These are phyloP conservation scores for Thelonectria discophora DNA, from an alignment of 2,329 filamentous ascomycete species.

Conservation along the genomic window DNA sequence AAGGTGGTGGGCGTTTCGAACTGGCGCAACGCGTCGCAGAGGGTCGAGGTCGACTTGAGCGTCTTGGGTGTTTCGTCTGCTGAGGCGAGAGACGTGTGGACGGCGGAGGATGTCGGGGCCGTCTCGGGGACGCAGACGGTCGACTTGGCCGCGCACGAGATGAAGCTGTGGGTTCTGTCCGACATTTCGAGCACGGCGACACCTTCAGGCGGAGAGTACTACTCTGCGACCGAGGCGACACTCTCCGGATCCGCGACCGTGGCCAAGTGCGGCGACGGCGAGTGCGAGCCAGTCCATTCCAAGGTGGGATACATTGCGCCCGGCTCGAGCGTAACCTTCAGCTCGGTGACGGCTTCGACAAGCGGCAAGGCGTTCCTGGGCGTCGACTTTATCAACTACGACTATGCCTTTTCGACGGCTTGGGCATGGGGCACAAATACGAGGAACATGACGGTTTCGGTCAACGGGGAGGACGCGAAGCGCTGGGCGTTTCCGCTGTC, in stretches of 20 bases:
- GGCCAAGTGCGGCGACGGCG: constrained; percentile 46
- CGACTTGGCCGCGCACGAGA: constrained; percentile 50
- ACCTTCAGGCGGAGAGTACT: constrained; percentile 47
- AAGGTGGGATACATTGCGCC: constrained; percentile 53
- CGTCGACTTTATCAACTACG: constrained; percentile 63
- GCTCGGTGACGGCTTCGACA: constrained; percentile 41
- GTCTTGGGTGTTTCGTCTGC: constrained; percentile 52
- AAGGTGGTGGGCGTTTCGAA: constrained; percentile 59
- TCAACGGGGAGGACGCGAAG: constrained; percentile 55
- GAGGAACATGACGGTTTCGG: constrained; percentile 57
- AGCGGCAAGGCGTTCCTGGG: constrained; percentile 52
- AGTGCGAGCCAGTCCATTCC: constrained; percentile 54
- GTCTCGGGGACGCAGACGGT: constrained; percentile 47
- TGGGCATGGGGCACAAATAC: constrained; percentile 57
- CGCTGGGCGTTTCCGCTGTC: constrained; percentile 60
- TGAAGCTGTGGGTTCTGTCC: constrained; percentile 51
- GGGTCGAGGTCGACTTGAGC: constrained; percentile 53
- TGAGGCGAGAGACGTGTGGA: constrained; percentile 52
- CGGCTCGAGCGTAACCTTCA: constrained; percentile 49
- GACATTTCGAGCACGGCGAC: constrained; percentile 41
- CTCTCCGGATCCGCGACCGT: constrained; percentile 48
- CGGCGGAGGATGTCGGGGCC: constrained; percentile 43
- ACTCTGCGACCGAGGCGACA: constrained; percentile 50
- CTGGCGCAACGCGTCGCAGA: constrained; percentile 56
- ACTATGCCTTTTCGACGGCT: constrained; percentile 54